These are phyloP conservation scores for Mariannaea elegans DNA, from an alignment of 2,329 filamentous ascomycete species.

Conservation along the genomic window DNA sequence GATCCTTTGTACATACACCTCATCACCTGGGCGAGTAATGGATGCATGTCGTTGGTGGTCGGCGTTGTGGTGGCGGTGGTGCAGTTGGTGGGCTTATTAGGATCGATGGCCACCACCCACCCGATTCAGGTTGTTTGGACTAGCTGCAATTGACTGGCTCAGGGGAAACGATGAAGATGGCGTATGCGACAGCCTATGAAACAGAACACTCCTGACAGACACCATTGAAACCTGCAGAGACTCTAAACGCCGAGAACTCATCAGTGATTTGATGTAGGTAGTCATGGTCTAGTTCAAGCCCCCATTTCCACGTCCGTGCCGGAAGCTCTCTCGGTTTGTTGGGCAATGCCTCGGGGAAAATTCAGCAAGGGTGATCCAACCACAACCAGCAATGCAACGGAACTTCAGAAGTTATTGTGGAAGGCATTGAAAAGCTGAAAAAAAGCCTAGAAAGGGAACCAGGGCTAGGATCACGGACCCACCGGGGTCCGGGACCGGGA, in stretches of 20 bases:
- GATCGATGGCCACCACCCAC: conserved; percentile 13
- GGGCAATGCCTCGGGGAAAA: neutral
- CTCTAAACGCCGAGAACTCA: conserved; percentile 2
- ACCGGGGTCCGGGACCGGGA: conserved; percentile 4
- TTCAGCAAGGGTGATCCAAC: conserved; percentile 3
- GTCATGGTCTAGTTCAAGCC: too few relatives aligned
- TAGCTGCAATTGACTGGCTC: conserved; percentile 2
- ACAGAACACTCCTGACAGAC: neutral
- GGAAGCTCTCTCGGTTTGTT: neutral
- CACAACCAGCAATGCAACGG: neutral
- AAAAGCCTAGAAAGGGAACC: neutral
- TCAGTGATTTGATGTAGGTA: conserved; percentile 16
- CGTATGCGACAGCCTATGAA: neutral
- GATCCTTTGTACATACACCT: conserved; percentile 9
- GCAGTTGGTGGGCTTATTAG: conserved; percentile 17
- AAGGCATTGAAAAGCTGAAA: neutral
- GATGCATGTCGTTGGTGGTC: conserved; percentile 12
- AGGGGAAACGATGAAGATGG: conserved; percentile 4
- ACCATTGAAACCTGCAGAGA: neutral
- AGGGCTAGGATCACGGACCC: conserved; percentile 14
- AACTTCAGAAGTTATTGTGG: neutral
- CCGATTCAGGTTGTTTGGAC: neutral
- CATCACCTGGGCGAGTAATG: conserved; percentile 15
- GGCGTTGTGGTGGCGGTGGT: neutral
- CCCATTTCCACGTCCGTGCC: neutral